A percentile compares a stretch with the other conserved stretches of the same genome.
Evolutionary conservation across 2,329 filamentous ascomycete species (phyloP).

Genomic region (Trichoderma sp.): DNA sequence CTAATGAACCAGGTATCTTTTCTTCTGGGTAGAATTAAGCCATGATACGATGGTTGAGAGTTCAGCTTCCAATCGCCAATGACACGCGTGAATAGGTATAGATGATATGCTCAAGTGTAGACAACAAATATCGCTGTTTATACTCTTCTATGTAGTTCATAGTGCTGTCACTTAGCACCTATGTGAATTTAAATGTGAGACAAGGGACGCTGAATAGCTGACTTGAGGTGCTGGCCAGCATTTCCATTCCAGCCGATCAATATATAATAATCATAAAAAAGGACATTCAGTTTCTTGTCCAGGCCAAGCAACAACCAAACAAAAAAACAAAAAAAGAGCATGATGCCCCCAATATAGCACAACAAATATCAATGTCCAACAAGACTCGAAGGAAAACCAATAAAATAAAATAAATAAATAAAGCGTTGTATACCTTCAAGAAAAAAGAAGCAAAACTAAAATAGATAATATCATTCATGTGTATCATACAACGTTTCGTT

Average conservation of each 20-base stretch:
- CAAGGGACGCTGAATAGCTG: too few species aligned
- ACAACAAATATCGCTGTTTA: background rate
- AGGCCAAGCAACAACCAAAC: background rate
- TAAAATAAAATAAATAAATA: background rate
- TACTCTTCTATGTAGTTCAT: too few species aligned
- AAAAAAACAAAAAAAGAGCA: background rate
- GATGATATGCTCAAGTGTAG: background rate
- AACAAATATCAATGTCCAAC: background rate
- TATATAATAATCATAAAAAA: too few species aligned
- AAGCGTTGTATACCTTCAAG: background rate
- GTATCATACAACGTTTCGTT: background rate
- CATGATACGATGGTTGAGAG: background rate
- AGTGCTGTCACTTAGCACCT: too few species aligned
- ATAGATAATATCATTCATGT: background rate
- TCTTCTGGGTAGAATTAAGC: background rate
- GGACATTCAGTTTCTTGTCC: background rate
- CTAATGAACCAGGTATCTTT: background rate
- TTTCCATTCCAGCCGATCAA: too few species aligned
- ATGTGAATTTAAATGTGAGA: too few species aligned
- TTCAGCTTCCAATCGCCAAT: background rate
- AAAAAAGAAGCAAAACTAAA: background rate
- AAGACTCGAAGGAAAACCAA: background rate
- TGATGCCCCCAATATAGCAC: background rate
- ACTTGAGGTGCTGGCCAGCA: too few species aligned
- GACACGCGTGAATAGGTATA: too few species aligned